phyloP scores from a whole-genome alignment of 2,329 filamentous ascomycete genomes.

The Orbilia blumenaviensis region DNA sequence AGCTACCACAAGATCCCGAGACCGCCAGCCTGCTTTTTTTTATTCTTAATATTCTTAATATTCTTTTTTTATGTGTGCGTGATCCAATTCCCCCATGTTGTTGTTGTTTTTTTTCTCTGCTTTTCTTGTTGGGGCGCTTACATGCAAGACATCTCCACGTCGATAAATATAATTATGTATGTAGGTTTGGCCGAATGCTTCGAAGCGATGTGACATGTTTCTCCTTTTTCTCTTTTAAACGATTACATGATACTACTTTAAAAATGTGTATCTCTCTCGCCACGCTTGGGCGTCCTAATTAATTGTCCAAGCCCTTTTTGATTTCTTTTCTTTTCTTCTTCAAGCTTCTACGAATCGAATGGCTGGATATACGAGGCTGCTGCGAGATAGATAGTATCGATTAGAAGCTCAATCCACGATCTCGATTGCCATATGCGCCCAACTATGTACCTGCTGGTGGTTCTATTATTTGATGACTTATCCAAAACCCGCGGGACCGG shows the following conservation, averaged over 20 bases:
- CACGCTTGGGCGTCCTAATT: too few relatives aligned
- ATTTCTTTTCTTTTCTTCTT: too few relatives aligned
- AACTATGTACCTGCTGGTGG: neutral
- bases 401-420: slow-evolving; percentile 28
- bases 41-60: too few relatives aligned
- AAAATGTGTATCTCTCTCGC: too few relatives aligned
- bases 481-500: slow-evolving; percentile 17
- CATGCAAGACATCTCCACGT: slow-evolving; percentile 15
- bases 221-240: too few relatives aligned
- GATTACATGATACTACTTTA: too few relatives aligned
- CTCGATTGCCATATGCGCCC: neutral
- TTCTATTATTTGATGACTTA: slow-evolving; percentile 50
- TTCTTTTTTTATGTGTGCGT: too few relatives aligned
- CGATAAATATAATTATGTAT: neutral
- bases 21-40: slow-evolving; percentile 6
- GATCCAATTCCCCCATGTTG: too few relatives aligned
- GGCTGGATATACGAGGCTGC: neutral
- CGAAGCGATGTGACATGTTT: slow-evolving; percentile 16
- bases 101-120: neutral
- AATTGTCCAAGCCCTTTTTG: neutral
- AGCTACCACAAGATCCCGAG: slow-evolving; percentile 28
- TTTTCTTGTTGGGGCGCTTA: neutral
- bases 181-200: too few relatives aligned
- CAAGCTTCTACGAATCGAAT: too few relatives aligned
- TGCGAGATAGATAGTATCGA: neutral